Evolutionary conservation across 805 yeast genomes (phyloP), one percentile per base, ranked within the genome.

Genomic region (Lachancea kluyveri): DNA sequence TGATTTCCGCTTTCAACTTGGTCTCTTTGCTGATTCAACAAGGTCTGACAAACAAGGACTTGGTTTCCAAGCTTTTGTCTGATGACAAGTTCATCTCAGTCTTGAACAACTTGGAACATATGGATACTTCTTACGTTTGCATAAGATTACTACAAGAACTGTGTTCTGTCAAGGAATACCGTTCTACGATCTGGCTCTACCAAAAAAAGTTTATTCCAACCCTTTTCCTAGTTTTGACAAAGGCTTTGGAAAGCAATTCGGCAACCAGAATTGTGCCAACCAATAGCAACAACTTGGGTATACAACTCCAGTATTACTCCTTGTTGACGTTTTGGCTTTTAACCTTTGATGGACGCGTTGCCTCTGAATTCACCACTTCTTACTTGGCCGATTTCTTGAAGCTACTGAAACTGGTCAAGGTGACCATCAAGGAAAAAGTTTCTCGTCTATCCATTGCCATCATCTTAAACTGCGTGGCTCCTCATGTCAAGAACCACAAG

Each of bases 371-470:
- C 63, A 60, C 74, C 65, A n/a, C 72, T 63, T 40, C 60, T 71
- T 51, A 70, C 72, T 34, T 77, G 64, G 28, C 65, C 51, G 57
- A 68, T 70, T 61, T 67, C 41, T 50, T 49, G 33, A 57, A 47
- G 40, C 63, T 56, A 49, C 58, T 72, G 40, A 59, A 60, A 23
- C 67, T 84, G 28, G 74, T 87, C 17, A 83, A 81, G 52, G 74
- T 76, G 36, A 84, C 96, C 2, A 83, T 90, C 44, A 92, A 92
- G 65, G 94, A 88, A 61, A 92, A 92, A 64, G 76, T 92, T 34
- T 82, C 86, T 19, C 72, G 98, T 53, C 66, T 92, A 26, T 70
- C 92, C n/a, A 68, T 87, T 17, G 78, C 94, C 1, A 74, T 81
- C 24, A 64, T 88, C 42, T 62, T 74, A 48, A 82, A 82, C 50